Base-by-base conservation (phyloP, 1,284 basidiomycete genomes). In the Heterobasidion irregulare region DNA sequence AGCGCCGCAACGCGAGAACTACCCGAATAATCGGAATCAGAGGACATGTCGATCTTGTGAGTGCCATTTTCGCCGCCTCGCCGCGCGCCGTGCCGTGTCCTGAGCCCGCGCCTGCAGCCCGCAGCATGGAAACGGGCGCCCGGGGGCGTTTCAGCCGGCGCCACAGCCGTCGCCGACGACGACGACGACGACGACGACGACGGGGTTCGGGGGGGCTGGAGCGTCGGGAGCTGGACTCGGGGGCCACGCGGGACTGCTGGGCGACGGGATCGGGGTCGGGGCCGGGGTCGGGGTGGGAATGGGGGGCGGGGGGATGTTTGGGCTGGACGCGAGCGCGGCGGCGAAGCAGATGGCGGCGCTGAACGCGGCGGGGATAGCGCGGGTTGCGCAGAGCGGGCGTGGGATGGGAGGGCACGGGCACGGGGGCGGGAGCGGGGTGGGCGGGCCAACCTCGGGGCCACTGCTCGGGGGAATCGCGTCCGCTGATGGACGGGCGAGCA, bases 301-400 rank as follows among this genome's bases (percentile, higher is more conserved):
- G n/a, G 19, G 19, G 2, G 26, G 26, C 26, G 26, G 26, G 26
- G 19, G 26, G 26, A 57, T 55, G 15, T 53, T 61, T 32, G 47
- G 51, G 43, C 52, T 61, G 53, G 58, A 70, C 57, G 64, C 67
- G 56, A 62, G 59, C 52, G 79, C 78, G 54, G 33, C 55, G 15
- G 82, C 83, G 58, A 89, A 88, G 67, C 88, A 90, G 70, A 86
- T 89, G 79, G 83, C 84, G 41, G 82, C 83, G 15, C 79, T 90
- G 62, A 82, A 74, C 63, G 83, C 78, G 54, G 83, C 77, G 54
- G 81, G 76, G 62, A 74, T 82, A 61, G 80, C 79, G 63, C 79
- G 84, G 68, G 78, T 81, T 59, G 71, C 75, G 13, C 59, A 56
- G 44, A 48, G 53, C 16, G 50, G 57, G 18, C 57, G 59, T 13